These are phyloP conservation scores for Sporisorium exsertum DNA, from an alignment of 1,284 basidiomycete species.

Conservation along the genomic window DNA sequence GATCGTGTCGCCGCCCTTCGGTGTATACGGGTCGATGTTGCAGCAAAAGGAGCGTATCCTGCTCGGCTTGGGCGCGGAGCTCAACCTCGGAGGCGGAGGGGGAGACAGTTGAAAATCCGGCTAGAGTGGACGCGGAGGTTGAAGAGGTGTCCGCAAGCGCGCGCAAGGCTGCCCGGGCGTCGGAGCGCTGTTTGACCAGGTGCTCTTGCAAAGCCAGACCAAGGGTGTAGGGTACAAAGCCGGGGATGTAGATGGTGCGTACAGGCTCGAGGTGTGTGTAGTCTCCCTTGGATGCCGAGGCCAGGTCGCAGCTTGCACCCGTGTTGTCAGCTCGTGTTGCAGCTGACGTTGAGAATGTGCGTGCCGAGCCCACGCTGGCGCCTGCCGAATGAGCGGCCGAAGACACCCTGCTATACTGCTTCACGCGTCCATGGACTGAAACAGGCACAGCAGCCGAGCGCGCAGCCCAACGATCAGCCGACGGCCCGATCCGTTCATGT, in stretches of 20 bases:
- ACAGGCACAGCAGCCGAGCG: not conserved
- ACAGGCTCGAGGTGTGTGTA: slow-evolving; percentile 35
- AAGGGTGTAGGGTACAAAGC: slow-evolving; percentile 61
- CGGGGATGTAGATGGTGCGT: slow-evolving; percentile 53
- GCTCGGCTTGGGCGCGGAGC: slow-evolving; percentile 64
- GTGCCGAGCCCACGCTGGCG: not conserved
- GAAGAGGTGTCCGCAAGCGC: slow-evolving; percentile 80
- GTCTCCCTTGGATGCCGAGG: slow-evolving; percentile 22
- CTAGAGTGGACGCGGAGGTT: slow-evolving; percentile 73
- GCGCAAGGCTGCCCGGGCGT: slow-evolving; percentile 74
- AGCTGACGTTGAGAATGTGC: slow-evolving; percentile 22
- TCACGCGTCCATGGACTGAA: not conserved
- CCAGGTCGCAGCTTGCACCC: slow-evolving; percentile 19
- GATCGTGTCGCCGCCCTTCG: slow-evolving; percentile 79
- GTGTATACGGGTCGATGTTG: slow-evolving; percentile 95
- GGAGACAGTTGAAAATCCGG: slow-evolving; percentile 71
- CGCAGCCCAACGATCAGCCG: not conserved
- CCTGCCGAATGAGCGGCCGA: not conserved
- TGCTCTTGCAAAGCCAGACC: slow-evolving; percentile 65
- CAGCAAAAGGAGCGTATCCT: slow-evolving; percentile 73
- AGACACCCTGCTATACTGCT: not conserved
- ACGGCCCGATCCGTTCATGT: not conserved
- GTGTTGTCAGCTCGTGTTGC: not conserved
- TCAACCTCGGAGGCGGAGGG: slow-evolving; percentile 73
- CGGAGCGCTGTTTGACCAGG: slow-evolving; percentile 53